Base-by-base conservation (phyloP, 345 rosid species). In the Mallotus nudiflorus region DNA sequence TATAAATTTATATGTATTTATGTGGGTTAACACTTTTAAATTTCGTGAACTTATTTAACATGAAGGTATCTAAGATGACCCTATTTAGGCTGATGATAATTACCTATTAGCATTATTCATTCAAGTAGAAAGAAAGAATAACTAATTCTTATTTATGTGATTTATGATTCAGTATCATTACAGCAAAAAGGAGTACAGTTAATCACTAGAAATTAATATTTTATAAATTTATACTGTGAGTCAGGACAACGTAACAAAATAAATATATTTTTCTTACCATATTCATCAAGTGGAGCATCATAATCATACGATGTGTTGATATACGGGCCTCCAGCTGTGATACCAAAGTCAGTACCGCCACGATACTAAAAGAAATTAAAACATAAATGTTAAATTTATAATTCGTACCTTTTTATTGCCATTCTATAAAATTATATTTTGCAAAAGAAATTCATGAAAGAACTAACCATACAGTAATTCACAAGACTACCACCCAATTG, bases 391-490 rank as follows among this genome's bases (percentile, higher is more conserved):
- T 42, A 9, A 42, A 42, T 4, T 9, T 12, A 42, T 9, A 42
- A 42, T 9, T 5, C 1, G 9, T 4, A 39, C 9, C 11, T 42
- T 4, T 8, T 42, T 42, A 42, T 42, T 42, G 11, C 4, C 11
- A 9, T 42, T 3, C 2, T 4, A 9, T 42, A 8, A 42, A 42
- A 42, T 3, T 4, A 42, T 42, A 42, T 4, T 4, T 42, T 3
- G 46, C 19, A 19, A 18, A 60, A 18, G 9, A 19, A 3, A 19
- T 6, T 28, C 1, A 58, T 16, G 16, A 18, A 31, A 12, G 10
- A 25, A 33, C 65, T 31, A 53, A 74, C 77, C 77, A 74, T 74
- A 29, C 67, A 74, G 60, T 74, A 74, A 45, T 74, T 74, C 10
- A 60, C 51, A 10, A 74, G 24, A 29, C 49, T 50, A 7, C 77